Evolutionary conservation across 148 eudicot genomes (phyloP).

Genomic region (Tetragonia tetragonoides): DNA sequence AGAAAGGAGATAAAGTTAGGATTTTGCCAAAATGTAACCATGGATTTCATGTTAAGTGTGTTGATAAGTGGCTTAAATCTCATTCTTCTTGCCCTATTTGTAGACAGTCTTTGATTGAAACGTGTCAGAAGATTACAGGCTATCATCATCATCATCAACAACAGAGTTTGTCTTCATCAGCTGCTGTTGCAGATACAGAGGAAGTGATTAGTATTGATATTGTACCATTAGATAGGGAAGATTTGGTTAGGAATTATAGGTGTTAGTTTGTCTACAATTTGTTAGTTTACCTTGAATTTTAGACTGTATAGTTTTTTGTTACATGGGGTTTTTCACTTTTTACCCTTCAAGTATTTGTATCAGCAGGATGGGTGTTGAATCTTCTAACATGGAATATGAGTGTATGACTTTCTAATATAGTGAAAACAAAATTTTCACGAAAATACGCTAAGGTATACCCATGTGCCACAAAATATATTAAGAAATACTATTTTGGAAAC

Average conservation of each 20-base stretch:
- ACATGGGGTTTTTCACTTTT: too few species aligned
- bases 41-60: constrained; percentile 74
- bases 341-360: too few species aligned
- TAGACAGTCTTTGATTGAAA: constrained; percentile 63
- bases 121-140: constrained; percentile 58
- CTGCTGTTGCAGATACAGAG: background rate
- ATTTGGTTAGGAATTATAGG: constrained; percentile 36
- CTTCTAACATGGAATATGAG: too few species aligned
- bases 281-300: too few species aligned
- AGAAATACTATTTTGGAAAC: too few species aligned
- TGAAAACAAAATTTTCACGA: too few species aligned
- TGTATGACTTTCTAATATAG: too few species aligned
- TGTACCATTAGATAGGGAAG: constrained; percentile 43
- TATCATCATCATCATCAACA: constrained; percentile 19
- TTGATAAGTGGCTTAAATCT: constrained; percentile 71
- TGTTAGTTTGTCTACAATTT: background rate
- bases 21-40: constrained; percentile 80
- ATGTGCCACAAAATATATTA: too few species aligned
- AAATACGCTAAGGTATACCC: too few species aligned
- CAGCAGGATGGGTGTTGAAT: too few species aligned
- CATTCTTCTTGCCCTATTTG: constrained; percentile 92
- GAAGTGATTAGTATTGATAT: background rate
- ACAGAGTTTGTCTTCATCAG: constrained; percentile 24
- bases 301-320: background rate
- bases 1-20: constrained; percentile 41